Percentiles rank a stretch among this genome's conserved stretches.
Evolutionary conservation across 2,329 filamentous ascomycete genomes (phyloP).

Genomic region (Cucurbitaria berberidis): DNA sequence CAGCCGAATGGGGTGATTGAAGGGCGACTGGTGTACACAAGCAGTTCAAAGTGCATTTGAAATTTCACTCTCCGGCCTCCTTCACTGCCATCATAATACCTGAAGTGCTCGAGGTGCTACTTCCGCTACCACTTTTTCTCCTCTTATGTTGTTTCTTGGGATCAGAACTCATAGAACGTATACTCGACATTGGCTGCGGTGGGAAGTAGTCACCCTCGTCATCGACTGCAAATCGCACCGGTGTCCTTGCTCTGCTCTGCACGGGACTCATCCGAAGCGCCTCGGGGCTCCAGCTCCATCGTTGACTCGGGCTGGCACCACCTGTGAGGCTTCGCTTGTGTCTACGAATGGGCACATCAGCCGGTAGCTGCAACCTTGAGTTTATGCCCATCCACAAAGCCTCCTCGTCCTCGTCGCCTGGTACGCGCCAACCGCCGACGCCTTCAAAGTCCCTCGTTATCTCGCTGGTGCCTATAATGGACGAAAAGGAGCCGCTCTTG

Average conservation of each 20-base stretch:
- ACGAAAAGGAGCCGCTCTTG: slow-evolving; percentile 45
- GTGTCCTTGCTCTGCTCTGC: slow-evolving; percentile 46
- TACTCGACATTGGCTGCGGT: slow-evolving; percentile 16
- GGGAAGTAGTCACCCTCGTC: slow-evolving; percentile 38
- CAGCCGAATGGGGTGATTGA: neutral
- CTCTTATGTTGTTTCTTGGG: slow-evolving; percentile 28
- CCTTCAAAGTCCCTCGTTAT: slow-evolving; percentile 52
- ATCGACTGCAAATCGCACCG: slow-evolving; percentile 23
- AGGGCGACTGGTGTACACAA: too few relatives aligned
- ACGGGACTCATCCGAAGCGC: slow-evolving; percentile 47
- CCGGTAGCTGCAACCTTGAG: slow-evolving; percentile 49
- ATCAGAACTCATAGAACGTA: slow-evolving; percentile 32
- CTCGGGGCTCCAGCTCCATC: slow-evolving; percentile 42
- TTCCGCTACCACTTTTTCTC: slow-evolving; percentile 36
- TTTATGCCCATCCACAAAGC: slow-evolving; percentile 55
- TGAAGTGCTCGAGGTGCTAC: slow-evolving; percentile 26
- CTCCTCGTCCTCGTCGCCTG: slow-evolving; percentile 50
- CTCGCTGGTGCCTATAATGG: slow-evolving; percentile 41
- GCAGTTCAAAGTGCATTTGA: neutral
- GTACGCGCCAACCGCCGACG: slow-evolving; percentile 50
- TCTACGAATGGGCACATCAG: slow-evolving; percentile 32
- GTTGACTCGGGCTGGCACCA: slow-evolving; percentile 33
- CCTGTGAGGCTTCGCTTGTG: slow-evolving; percentile 44
- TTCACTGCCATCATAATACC: slow-evolving; percentile 19
- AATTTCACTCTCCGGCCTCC: slow-evolving; percentile 15